Percentiles rank a stretch among this genome's conserved stretches.
Conservation (phyloP, 2,329 filamentous ascomycete genomes). For the Lecanosticta acicola region DNA sequence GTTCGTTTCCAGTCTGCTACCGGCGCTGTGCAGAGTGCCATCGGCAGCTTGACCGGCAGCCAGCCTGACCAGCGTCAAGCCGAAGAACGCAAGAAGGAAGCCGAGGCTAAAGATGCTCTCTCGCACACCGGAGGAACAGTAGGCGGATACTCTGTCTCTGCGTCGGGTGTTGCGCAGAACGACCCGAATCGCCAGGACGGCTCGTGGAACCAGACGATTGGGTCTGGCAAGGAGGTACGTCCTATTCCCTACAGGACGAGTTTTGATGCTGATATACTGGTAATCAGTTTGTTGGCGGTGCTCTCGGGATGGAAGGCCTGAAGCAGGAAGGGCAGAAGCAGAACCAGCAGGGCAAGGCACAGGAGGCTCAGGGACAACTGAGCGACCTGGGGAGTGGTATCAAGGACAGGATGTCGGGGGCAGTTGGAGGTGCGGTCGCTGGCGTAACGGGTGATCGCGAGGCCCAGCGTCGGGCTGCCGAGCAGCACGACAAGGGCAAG, state of each 20-base stretch:
- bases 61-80: slow-evolving; percentile 55
- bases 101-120: slow-evolving; percentile 61
- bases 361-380: slow-evolving; percentile 78
- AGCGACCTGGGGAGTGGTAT: slow-evolving; percentile 65
- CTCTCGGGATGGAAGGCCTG: slow-evolving; percentile 68
- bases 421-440: slow-evolving; percentile 66
- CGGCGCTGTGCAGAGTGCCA: slow-evolving; percentile 64
- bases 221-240: slow-evolving; percentile 65
- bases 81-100: slow-evolving; percentile 56
- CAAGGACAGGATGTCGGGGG: slow-evolving; percentile 40
- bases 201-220: slow-evolving; percentile 83
- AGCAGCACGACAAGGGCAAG: slow-evolving; percentile 76
- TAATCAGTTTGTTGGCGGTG: slow-evolving; percentile 65
- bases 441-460: slow-evolving; percentile 55
- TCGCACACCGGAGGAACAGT: slow-evolving; percentile 70
- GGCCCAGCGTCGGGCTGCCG: slow-evolving; percentile 58
- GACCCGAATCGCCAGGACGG: slow-evolving; percentile 66
- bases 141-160: slow-evolving; percentile 65
- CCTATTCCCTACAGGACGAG: not conserved
- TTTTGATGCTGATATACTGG: slow-evolving; percentile 66
- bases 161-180: slow-evolving; percentile 67
- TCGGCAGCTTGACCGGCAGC: slow-evolving; percentile 70
- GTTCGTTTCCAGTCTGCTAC: slow-evolving; percentile 42
- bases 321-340: slow-evolving; percentile 71
- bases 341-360: slow-evolving; percentile 70